These are phyloP conservation scores for Fusarium globosum DNA, from an alignment of 2,329 filamentous ascomycete species.

Conservation along the genomic window DNA sequence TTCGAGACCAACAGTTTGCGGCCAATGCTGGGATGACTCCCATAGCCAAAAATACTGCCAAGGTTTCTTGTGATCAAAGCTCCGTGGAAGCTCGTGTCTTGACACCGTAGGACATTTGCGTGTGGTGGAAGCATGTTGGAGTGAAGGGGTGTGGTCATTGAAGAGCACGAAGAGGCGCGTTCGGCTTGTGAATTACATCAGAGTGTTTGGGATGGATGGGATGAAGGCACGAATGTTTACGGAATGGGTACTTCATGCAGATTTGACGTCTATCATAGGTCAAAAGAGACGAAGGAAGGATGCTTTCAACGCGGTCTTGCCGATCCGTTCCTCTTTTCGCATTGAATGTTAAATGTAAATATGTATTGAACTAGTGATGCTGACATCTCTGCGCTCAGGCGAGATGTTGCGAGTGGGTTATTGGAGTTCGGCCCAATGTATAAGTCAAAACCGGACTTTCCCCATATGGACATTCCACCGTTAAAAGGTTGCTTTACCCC, in stretches of 20 bases:
- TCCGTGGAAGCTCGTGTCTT: conserved; percentile 24
- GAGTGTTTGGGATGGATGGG: conserved; percentile 38
- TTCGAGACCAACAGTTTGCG: background rate
- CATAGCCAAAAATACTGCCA: conserved; percentile 6
- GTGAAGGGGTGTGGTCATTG: conserved; percentile 18
- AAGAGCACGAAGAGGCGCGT: conserved; percentile 22
- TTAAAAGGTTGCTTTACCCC: conserved; percentile 1
- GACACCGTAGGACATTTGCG: conserved; percentile 26
- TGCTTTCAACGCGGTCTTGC: conserved; percentile 32
- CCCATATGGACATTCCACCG: conserved; percentile 29
- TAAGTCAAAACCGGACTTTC: conserved; percentile 19
- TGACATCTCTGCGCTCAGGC: background rate
- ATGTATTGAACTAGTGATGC: background rate
- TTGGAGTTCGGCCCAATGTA: background rate
- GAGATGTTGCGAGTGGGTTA: background rate
- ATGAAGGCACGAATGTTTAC: conserved; percentile 44
- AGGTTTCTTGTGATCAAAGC: conserved; percentile 26
- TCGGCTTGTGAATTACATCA: conserved; percentile 32
- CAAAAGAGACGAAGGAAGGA: conserved; percentile 45
- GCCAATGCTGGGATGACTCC: conserved; percentile 1
- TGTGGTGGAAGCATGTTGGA: conserved; percentile 23
- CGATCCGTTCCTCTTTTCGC: background rate
- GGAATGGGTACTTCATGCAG: conserved; percentile 41
- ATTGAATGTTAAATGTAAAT: background rate
- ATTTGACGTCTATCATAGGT: conserved; percentile 44